phyloP scores from a whole-genome alignment of 1,284 basidiomycete species.

The Trametes sp. region DNA sequence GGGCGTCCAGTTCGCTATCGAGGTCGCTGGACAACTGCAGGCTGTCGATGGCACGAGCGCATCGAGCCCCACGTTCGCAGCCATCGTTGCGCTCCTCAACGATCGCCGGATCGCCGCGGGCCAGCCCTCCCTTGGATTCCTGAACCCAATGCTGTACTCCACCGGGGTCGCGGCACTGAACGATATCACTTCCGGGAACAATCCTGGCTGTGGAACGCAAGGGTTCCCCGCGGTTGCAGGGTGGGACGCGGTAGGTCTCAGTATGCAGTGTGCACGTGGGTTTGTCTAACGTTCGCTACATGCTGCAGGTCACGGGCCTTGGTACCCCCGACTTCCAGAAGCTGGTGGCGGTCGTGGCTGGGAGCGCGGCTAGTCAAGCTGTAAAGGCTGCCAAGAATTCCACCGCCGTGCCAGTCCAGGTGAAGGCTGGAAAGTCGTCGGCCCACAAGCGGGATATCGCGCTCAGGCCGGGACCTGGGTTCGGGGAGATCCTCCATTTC shows the following conservation, averaged over 20 bases:
- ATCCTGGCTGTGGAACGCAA: slow-evolving; percentile 44
- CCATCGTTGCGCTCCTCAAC: slow-evolving; percentile 64
- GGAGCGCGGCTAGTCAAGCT: slow-evolving; percentile 8
- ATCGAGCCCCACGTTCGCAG: slow-evolving; percentile 58
- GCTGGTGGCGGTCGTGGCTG: slow-evolving; percentile 45
- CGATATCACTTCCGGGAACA: slow-evolving; percentile 36
- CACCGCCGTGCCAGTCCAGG: neutral
- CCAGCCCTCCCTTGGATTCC: slow-evolving; percentile 61
- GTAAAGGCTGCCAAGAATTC: neutral
- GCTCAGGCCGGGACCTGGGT: too few species aligned
- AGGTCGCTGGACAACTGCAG: slow-evolving; percentile 54
- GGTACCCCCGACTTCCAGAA: slow-evolving; percentile 68
- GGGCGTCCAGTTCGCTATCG: slow-evolving; percentile 56
- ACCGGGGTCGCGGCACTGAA: slow-evolving; percentile 42
- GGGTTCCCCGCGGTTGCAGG: slow-evolving; percentile 46
- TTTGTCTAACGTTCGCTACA: neutral
- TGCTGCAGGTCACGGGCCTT: slow-evolving; percentile 59
- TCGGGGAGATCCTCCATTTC: too few species aligned
- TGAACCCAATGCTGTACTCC: slow-evolving; percentile 62
- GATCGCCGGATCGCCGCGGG: slow-evolving; percentile 62
- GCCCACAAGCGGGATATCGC: neutral
- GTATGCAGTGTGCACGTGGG: neutral
- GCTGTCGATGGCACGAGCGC: slow-evolving; percentile 54
- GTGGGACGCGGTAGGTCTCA: slow-evolving; percentile 46
- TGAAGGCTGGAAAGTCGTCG: neutral